These are phyloP conservation scores for Chytriomyces sp. DNA, from an alignment of 192 early-diverging fungal genomes.

Conservation along the genomic window DNA sequence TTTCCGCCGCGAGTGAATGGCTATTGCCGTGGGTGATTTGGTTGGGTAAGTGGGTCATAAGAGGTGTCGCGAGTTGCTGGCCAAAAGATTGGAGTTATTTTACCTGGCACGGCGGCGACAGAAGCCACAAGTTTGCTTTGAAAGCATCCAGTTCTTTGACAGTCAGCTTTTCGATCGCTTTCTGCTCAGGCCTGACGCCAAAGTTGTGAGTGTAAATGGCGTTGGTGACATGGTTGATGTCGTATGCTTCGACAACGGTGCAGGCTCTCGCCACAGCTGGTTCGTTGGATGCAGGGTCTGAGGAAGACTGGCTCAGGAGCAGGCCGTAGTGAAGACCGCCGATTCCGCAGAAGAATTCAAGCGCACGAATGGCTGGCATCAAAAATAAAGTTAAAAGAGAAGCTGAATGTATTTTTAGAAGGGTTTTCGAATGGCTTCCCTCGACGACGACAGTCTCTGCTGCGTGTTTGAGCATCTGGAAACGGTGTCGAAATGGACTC, in stretches of 20 bases:
- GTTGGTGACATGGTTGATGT: slow-evolving; percentile 91
- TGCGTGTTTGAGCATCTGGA: slow-evolving; percentile 7
- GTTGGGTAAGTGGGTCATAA: background rate
- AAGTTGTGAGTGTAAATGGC: slow-evolving; percentile 51
- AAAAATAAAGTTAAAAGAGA: background rate
- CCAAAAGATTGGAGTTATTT: slow-evolving; percentile 51
- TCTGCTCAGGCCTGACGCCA: slow-evolving; percentile 32
- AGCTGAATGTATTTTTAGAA: background rate
- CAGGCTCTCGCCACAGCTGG: slow-evolving; percentile 12
- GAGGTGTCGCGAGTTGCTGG: slow-evolving; percentile 57
- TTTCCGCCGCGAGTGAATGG: slow-evolving; percentile 75
- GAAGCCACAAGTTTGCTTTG: slow-evolving; percentile 80
- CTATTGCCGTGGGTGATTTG: slow-evolving; percentile 27
- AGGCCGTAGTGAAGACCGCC: slow-evolving; percentile 52
- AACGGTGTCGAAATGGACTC: background rate
- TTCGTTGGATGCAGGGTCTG: slow-evolving; percentile 23
- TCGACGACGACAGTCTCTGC: background rate
- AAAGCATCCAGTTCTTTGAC: slow-evolving; percentile 60
- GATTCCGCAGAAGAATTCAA: slow-evolving; percentile 72
- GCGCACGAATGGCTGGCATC: slow-evolving; percentile 44
- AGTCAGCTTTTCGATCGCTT: slow-evolving; percentile 58
- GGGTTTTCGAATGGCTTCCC: too few species aligned
- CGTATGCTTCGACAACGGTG: slow-evolving; percentile 82
- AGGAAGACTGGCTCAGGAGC: slow-evolving; percentile 63
- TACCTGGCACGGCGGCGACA: slow-evolving; percentile 88